Evolutionary conservation across 805 yeast genomes (phyloP).

Genomic region (Metschnikowia picachoensis): DNA sequence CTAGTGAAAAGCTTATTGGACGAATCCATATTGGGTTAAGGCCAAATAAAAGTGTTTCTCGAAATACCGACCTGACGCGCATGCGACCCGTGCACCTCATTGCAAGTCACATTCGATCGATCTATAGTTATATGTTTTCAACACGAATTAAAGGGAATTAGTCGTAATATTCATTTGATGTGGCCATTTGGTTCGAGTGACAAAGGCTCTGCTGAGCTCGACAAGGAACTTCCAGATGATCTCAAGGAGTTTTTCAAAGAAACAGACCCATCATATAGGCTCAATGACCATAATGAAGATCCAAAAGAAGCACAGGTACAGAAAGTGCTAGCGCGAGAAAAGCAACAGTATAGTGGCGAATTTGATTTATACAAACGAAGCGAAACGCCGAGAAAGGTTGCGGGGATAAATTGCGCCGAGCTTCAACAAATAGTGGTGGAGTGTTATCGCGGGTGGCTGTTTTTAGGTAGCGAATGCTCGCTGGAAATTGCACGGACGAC

Average conservation of each 20-base stretch:
- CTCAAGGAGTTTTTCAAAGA: conserved; percentile 30
- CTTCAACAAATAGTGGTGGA: conserved; percentile 33
- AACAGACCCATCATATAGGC: conserved; percentile 25
- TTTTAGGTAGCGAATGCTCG: conserved; percentile 29
- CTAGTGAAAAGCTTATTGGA: too few relatives aligned
- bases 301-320: conserved; percentile 28
- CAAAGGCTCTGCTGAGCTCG: conserved; percentile 22
- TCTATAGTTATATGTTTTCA: background rate
- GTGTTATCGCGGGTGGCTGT: conserved; percentile 33
- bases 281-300: background rate
- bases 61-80: background rate
- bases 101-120: background rate
- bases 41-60: too few relatives aligned
- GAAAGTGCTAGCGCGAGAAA: conserved; percentile 20
- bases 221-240: conserved; percentile 32
- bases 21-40: too few relatives aligned
- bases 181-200: conserved; percentile 11
- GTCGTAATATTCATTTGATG: background rate
- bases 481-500: conserved; percentile 26
- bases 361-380: conserved; percentile 30
- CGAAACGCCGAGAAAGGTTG: conserved; percentile 24
- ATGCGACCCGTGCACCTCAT: conserved; percentile 10
- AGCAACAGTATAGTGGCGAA: conserved; percentile 21
- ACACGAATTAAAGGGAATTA: too few relatives aligned
- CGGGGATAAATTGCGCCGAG: conserved; percentile 39